Base-by-base conservation (phyloP, 768 basidiomycete genomes). In the Lactarius sp. region DNA sequence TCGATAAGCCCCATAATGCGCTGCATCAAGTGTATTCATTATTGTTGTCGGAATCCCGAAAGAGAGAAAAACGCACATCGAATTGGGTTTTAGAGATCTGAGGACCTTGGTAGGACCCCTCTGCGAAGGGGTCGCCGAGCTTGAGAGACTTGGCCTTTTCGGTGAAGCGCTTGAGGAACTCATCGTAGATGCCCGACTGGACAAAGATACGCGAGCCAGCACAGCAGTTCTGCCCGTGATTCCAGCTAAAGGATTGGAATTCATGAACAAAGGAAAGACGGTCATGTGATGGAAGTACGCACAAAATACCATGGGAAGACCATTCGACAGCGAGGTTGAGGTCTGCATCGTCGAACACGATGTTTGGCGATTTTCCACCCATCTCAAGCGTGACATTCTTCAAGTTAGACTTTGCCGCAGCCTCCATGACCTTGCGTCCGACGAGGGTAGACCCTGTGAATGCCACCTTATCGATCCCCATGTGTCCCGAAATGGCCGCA, bases 201-300 rank as follows among this genome's bases (percentile, higher is more conserved):
- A 94, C 89, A 70, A 81, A 92, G 70, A 94, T 85, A 65, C 93
- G 83, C 22, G 90, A 88, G 10, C 91, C 88, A 12, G 90, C 90
- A 67, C 83, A 84, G 76, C 92, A 94, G 16, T 80, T 78, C 74
- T 94, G 92, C 27, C 92, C 91, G 56, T 83, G 81, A 69, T 89
- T 90, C 75, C 76, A 85, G 76, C 85, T 88, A 34, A 18, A 14
- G 7, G 3, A 12, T 6, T 5, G 7, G 14, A 5, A 49, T 16
- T 8, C 3, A 50, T 55, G 36, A 64, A 50, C 18, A 49, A 27
- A 22, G 22, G 10, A 37, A 12, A 14, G 36, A 46, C 8, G 16
- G 12, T 1, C 7, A 6, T 1, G 31, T 1, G 5, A 6, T 12
- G 10, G 13, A 12, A 16, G 5, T 36, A 73, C 81, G 47, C 71